Base-by-base conservation (phyloP, 2,329 filamentous ascomycete genomes). In the Blastomyces gilchristii region DNA sequence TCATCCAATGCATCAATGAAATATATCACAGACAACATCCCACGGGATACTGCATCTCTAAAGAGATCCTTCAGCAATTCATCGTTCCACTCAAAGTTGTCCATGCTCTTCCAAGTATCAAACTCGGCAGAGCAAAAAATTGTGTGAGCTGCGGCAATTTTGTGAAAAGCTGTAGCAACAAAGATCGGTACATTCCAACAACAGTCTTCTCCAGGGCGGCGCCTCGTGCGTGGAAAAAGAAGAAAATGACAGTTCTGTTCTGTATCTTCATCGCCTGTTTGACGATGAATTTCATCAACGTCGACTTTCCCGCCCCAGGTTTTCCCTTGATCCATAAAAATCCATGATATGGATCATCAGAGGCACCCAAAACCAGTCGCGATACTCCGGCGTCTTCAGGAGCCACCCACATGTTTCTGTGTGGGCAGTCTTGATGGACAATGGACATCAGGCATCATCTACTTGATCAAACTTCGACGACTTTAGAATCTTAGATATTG, bases 1-100 rank as follows among this genome's bases (percentile, higher is more conserved):
- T 81, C 79, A 64, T 81, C 78, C 6, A 81, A 73, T 4, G 79
- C 79, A 67, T 81, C 79, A 49, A 81, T 70, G 60, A 80, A 75
- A 57, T 73, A 76, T 0, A 65, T 70, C 53, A 73, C 65, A 3
- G 47, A 45, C 1, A 63, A 63, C 22, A 64, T 12, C 7, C 64
- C 65, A 1, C 72, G 65, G n/a, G 31, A 9, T 1, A 70, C 31
- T 0, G 66, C 64, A 0, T 66, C 57, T 2, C 0, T 12, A 62
- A 71, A 65, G 0, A 70, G 68, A 2, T 66, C 60, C 50, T 70
- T 68, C 1, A 71, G 62, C 45, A 49, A 22, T 49, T 49, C 45
- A 25, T 54, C 22, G 58, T 68, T 63, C 62, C 69, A 53, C 62
- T 59, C 47, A 66, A 49, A 16, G 1, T 22, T 47, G 14, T 22